Conservation (phyloP, 2,329 filamentous ascomycete species). For the Sporothrix mexicana region DNA sequence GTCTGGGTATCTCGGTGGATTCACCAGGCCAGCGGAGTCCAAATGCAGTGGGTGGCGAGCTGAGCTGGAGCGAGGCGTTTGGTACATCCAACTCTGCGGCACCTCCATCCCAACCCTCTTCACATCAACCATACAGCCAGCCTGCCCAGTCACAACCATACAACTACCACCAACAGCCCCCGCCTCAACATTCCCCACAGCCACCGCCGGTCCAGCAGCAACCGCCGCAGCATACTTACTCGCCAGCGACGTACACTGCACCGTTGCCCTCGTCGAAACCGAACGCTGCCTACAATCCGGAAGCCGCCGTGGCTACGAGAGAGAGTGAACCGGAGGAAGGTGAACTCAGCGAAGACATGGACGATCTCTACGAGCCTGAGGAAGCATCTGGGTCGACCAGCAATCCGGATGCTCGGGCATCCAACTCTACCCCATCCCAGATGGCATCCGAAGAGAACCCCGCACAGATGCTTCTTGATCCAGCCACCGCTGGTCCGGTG, state of each 20-base stretch:
- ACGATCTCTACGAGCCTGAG: conserved; percentile 41
- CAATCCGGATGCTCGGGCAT: neutral
- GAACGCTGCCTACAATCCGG: neutral
- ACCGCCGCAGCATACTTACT: conserved; percentile 7
- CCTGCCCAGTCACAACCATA: neutral
- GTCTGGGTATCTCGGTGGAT: conserved; percentile 46
- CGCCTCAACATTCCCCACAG: neutral
- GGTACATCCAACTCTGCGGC: conserved; percentile 5
- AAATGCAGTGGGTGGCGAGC: conserved; percentile 31
- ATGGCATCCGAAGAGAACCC: neutral
- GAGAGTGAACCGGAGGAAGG: conserved; percentile 67
- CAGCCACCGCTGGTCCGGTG: conserved; percentile 25
- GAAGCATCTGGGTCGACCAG: conserved; percentile 15
- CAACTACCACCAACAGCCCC: neutral
- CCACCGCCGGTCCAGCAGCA: conserved; percentile 15
- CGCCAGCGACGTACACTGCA: neutral
- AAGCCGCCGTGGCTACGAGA: neutral
- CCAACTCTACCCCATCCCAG: conserved; percentile 3
- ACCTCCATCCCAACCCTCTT: neutral
- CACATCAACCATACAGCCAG: neutral
- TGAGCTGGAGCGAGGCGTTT: conserved; percentile 35
- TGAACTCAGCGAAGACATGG: conserved; percentile 74
- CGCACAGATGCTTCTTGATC: neutral
- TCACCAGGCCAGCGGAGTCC: conserved; percentile 33
- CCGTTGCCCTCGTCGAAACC: neutral